Conservation (phyloP, 1,284 basidiomycete species). For the Chondrostereum purpureum region DNA sequence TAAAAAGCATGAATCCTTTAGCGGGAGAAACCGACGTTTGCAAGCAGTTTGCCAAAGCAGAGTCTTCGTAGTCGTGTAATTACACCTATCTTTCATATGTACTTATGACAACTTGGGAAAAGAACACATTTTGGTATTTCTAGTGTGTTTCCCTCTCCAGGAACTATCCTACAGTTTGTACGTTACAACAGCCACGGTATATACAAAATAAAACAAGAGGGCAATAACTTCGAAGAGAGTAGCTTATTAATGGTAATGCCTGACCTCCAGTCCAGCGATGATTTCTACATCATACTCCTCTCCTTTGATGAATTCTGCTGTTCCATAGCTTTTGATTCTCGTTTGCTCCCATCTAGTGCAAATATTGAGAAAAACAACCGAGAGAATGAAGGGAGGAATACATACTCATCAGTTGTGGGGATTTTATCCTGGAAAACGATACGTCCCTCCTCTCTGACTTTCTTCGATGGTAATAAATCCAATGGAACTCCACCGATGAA, state of each 20-base stretch:
- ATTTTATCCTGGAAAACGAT: conserved; percentile 23
- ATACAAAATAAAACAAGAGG: neutral
- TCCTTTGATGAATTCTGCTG: conserved; percentile 24
- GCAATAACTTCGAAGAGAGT: neutral
- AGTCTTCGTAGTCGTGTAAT: no score
- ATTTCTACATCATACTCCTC: conserved; percentile 28
- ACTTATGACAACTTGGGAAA: no score
- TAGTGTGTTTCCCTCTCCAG: no score
- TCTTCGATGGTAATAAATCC: conserved; percentile 23
- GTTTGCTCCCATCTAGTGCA: conserved; percentile 26
- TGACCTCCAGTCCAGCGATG: conserved; percentile 19
- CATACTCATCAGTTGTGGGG: conserved; percentile 25
- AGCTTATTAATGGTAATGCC: conserved; percentile 11
- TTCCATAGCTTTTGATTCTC: conserved; percentile 28
- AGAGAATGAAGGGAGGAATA: neutral
- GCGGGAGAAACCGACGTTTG: no score
- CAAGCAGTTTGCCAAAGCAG: no score
- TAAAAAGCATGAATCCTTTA: no score
- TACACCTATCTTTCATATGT: no score
- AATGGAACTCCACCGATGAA: conserved; percentile 23
- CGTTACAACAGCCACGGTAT: no score
- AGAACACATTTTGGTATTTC: no score
- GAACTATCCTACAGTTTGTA: no score
- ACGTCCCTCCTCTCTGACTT: conserved; percentile 24
- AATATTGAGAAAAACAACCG: neutral